Evolutionary conservation across 164 flowering plant genomes (phyloP).

Genomic region (Paratinospora sagittata): DNA sequence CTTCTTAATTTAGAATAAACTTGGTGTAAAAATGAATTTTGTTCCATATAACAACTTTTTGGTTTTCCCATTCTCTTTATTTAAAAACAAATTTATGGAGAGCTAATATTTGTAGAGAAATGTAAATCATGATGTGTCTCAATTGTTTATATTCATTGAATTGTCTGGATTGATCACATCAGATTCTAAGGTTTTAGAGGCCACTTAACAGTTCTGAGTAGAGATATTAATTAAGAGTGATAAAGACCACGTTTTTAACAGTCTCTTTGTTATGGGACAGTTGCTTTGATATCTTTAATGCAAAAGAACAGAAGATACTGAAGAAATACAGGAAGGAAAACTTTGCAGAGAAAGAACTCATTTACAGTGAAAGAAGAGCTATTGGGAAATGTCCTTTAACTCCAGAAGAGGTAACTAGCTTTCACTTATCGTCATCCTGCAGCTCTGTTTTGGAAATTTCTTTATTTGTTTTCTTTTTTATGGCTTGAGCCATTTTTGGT

Average conservation of each 20-base stretch:
- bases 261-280: slow-evolving; percentile 31
- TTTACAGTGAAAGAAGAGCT: slow-evolving; percentile 77
- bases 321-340: slow-evolving; percentile 71
- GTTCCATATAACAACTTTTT: too few relatives aligned
- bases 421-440: slow-evolving; percentile 8
- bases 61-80: too few relatives aligned
- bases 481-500: not conserved
- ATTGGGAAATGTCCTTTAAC: slow-evolving; percentile 96
- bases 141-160: too few relatives aligned
- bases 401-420: slow-evolving; percentile 88
- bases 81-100: too few relatives aligned
- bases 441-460: slow-evolving; percentile 1
- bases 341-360: slow-evolving; percentile 69
- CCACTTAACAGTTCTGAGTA: too few relatives aligned
- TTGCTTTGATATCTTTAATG: slow-evolving; percentile 84
- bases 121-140: too few relatives aligned
- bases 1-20: too few relatives aligned
- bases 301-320: slow-evolving; percentile 59
- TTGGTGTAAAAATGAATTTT: too few relatives aligned
- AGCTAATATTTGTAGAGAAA: too few relatives aligned
- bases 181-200: too few relatives aligned
- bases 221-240: not conserved
- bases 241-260: not conserved
- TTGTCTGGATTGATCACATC: too few relatives aligned
- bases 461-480: not conserved